Evolutionary conservation across 257 asterid genomes (phyloP).

Genomic region (Solanum chiquidenum): DNA sequence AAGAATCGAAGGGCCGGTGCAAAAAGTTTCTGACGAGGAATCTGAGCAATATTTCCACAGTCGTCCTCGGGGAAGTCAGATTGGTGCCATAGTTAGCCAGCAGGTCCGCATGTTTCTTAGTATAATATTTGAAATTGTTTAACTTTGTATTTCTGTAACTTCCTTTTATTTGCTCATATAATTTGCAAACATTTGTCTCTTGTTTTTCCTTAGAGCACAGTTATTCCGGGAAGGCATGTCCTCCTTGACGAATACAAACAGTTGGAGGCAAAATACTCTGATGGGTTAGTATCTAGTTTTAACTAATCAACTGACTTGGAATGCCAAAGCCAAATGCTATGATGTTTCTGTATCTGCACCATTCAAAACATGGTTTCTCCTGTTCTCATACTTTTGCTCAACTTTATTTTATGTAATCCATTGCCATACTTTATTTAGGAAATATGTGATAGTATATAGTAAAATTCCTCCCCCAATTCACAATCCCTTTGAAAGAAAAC

Average conservation of each 20-base stretch:
- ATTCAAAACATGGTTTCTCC: background rate
- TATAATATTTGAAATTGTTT: background rate
- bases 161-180: background rate
- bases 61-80: slow-evolving; percentile 43
- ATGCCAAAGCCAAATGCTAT: background rate
- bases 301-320: background rate
- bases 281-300: slow-evolving; percentile 18
- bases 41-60: slow-evolving; percentile 39
- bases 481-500: background rate
- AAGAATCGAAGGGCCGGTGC: slow-evolving; percentile 44
- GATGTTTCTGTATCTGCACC: background rate
- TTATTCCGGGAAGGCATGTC: slow-evolving; percentile 25
- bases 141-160: background rate
- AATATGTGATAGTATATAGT: background rate
- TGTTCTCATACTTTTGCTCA: background rate
- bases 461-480: background rate
- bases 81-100: slow-evolving; percentile 33
- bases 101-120: slow-evolving; percentile 18
- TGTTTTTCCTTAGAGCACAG: slow-evolving; percentile 19
- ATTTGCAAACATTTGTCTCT: background rate
- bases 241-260: slow-evolving; percentile 19
- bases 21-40: slow-evolving; percentile 37
- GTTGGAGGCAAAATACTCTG: slow-evolving; percentile 28
- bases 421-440: background rate
- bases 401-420: background rate